These are phyloP conservation scores for Grosmannia huntii DNA, from an alignment of 2,329 filamentous ascomycete genomes.

Conservation along the genomic window DNA sequence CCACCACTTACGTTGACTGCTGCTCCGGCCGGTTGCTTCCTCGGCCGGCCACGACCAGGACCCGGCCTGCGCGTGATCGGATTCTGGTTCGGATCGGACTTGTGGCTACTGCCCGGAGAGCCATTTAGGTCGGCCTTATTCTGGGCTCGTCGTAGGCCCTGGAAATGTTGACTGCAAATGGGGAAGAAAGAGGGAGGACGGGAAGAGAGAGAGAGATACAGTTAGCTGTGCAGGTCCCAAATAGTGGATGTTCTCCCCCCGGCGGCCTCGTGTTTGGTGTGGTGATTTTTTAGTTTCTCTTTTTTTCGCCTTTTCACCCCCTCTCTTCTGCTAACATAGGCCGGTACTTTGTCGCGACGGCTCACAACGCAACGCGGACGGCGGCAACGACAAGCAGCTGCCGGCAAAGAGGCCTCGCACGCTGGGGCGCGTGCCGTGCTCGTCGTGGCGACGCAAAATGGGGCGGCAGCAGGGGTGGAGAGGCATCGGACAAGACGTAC, in stretches of 20 bases:
- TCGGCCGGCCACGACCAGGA: slow-evolving; percentile 40
- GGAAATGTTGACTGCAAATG: slow-evolving; percentile 43
- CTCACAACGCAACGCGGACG: neutral
- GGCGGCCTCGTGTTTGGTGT: too few species aligned
- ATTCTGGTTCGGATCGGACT: slow-evolving; percentile 38
- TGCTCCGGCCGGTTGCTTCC: slow-evolving; percentile 27
- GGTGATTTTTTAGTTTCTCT: too few species aligned
- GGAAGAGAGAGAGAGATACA: too few species aligned
- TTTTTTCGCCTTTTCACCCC: neutral
- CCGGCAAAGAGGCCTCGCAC: neutral
- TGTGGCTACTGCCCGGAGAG: slow-evolving; percentile 18
- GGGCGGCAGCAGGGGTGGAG: neutral
- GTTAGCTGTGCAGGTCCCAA: neutral
- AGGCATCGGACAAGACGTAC: slow-evolving; percentile 24
- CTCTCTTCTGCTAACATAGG: slow-evolving; percentile 4
- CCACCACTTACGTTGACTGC: neutral
- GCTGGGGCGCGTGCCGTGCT: neutral
- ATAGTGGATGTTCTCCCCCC: neutral
- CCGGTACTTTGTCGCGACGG: neutral
- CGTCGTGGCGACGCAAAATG: neutral
- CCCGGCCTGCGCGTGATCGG: slow-evolving; percentile 49
- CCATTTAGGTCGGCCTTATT: slow-evolving; percentile 34
- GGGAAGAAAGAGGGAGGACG: too few species aligned
- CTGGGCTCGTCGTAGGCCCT: slow-evolving; percentile 42
- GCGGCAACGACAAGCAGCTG: neutral